Base-by-base conservation (phyloP, 345 rosid species). In the Acer negundo region DNA sequence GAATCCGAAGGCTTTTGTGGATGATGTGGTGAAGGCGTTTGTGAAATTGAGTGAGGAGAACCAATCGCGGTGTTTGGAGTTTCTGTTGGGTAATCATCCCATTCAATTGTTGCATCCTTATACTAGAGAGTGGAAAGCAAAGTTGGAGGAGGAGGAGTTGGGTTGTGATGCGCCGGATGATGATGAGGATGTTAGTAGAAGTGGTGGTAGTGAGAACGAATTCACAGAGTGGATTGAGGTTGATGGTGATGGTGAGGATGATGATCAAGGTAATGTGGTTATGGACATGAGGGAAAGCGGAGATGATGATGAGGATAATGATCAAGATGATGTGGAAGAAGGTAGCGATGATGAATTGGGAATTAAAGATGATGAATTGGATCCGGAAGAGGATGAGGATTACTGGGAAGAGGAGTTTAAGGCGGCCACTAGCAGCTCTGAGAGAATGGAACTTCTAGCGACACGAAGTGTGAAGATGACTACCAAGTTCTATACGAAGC, bases 101-200 rank as follows among this genome's bases (percentile, higher is more conserved):
- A 70, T 83, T 26, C 88, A 79, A n/a, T 70, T 95, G 83, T 81
- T 95, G 87, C 98, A 95, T 88, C 98, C 98, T 0, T 93, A 89
- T 79, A 90, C 98, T 0, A 95, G 85, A 82, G 98, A 95, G 83
- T 92, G 98, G 98, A 95, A 95, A 81, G 93, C 90, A 20, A 95
- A 90, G 83, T 82, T 93, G 84, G 99, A 96, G 85, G 99, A 96
- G 86, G 84, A 87, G 89, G 99, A 96, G 84, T 55, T 96, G 83
- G 99, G 98, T 10, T 96, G 97, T 75, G 99, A 96, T 89, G 98
- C 99, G 10, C 97, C 95, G 0, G 98, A 95, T 24, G 97, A 92
- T 0, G 90, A 80, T 16, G 94, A 90, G 71, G 85, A 85, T 65
- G 81, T 65, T 46, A 53, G 53, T 15, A 75, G 35, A 26, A 65